A percentile compares a stretch with the other conserved stretches of the same genome.
These are phyloP conservation scores for Rhododendron ovatum DNA, from an alignment of 148 eudicot species.

Conservation along the genomic window DNA sequence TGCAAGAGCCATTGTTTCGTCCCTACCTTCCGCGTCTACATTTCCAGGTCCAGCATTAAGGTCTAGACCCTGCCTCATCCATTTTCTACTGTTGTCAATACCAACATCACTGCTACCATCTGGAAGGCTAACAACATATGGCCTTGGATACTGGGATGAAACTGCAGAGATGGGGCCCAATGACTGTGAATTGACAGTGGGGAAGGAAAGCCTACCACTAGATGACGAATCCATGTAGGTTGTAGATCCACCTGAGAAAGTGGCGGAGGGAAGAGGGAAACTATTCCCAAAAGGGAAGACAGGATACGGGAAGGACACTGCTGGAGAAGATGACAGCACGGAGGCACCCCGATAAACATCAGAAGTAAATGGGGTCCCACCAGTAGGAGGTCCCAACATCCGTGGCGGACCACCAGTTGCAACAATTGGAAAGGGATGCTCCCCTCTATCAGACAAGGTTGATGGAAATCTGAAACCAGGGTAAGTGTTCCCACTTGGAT, in stretches of 20 bases:
- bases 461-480: conserved; percentile 50
- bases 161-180: conserved; percentile 46
- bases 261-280: conserved; percentile 53
- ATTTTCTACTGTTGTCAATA: conserved; percentile 45
- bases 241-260: conserved; percentile 53
- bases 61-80: conserved; percentile 77
- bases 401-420: conserved; percentile 53
- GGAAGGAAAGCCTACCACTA: conserved; percentile 47
- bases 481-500: conserved; percentile 47
- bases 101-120: conserved; percentile 42
- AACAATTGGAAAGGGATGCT: conserved; percentile 46
- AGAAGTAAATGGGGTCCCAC: conserved; percentile 38
- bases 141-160: conserved; percentile 60
- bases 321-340: conserved; percentile 76
- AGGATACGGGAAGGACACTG: conserved; percentile 53
- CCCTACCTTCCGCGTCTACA: conserved; percentile 48
- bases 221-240: conserved; percentile 53
- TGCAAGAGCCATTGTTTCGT: conserved; percentile 36
- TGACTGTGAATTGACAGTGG: conserved; percentile 55
- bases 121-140: conserved; percentile 53
- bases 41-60: conserved; percentile 77
- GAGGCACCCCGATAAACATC: conserved; percentile 67
- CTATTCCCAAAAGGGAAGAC: conserved; percentile 64
- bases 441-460: conserved; percentile 46
- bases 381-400: conserved; percentile 40